Percentiles rank a stretch among this genome's conserved stretches.
These are phyloP conservation scores for Talaromyces rugulosus DNA, from an alignment of 2,329 filamentous ascomycete species.

Conservation along the genomic window DNA sequence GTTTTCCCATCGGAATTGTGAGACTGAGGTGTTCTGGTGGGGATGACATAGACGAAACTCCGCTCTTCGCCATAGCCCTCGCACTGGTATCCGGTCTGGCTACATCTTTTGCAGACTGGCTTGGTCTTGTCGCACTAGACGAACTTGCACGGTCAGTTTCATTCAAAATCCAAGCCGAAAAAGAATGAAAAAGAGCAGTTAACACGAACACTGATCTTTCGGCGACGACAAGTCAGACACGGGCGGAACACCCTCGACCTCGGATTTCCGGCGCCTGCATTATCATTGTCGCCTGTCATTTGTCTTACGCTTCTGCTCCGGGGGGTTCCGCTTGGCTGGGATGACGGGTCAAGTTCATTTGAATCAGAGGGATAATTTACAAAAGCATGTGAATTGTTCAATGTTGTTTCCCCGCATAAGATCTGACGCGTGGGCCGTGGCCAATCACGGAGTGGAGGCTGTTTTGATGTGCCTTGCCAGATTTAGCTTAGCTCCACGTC, in stretches of 20 bases:
- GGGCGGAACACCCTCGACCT: constrained; percentile 11
- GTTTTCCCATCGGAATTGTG: background rate
- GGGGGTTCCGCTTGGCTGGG: background rate
- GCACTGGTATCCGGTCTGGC: constrained; percentile 13
- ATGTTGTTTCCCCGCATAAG: background rate
- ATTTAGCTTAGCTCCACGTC: background rate
- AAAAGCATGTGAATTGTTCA: background rate
- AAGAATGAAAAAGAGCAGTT: background rate
- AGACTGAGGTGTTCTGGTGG: constrained; percentile 2
- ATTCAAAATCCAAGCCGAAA: background rate
- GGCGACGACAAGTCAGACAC: constrained; percentile 12
- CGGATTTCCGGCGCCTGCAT: background rate
- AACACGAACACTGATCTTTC: constrained; percentile 12
- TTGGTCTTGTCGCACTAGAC: constrained; percentile 11
- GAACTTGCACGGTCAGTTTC: background rate
- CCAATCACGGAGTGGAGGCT: background rate
- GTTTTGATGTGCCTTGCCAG: background rate
- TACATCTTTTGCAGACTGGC: constrained; percentile 12
- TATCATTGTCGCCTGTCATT: background rate
- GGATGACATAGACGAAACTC: constrained; percentile 13
- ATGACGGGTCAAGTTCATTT: background rate
- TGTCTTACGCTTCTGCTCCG: background rate
- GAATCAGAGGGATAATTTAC: background rate
- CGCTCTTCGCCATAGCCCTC: constrained; percentile 13
- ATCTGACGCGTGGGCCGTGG: background rate